Conservation (phyloP, 1,139 yeast genomes). For the Citeromyces hawaiiensis region DNA sequence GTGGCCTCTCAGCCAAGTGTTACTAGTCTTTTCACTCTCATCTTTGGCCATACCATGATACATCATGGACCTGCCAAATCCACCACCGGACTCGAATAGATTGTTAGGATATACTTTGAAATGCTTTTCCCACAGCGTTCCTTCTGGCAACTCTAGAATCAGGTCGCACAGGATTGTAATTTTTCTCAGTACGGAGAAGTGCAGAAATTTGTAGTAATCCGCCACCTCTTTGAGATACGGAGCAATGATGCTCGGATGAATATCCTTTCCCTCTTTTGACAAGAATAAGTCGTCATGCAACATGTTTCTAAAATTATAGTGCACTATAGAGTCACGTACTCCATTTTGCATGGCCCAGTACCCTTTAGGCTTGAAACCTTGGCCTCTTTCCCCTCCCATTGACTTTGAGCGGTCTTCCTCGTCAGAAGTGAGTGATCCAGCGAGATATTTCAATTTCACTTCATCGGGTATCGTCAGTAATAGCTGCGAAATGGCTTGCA, state of each 20-base stretch:
- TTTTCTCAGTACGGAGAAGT: constrained; percentile 20
- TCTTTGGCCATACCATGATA: constrained; percentile 17
- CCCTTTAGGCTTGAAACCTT: constrained; percentile 32
- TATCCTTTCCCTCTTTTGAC: constrained; percentile 9
- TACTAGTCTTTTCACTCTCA: constrained; percentile 17
- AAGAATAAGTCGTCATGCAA: constrained; percentile 17
- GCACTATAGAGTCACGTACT: constrained; percentile 26
- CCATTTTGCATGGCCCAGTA: constrained; percentile 30
- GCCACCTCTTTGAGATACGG: constrained; percentile 23
- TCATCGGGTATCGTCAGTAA: constrained; percentile 25
- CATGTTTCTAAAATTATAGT: constrained; percentile 25
- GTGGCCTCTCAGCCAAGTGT: constrained; percentile 36
- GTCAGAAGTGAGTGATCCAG: constrained; percentile 24
- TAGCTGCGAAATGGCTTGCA: constrained; percentile 23
- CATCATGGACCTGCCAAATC: constrained; percentile 28
- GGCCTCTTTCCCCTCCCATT: constrained; percentile 31
- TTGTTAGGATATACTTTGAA: constrained; percentile 18
- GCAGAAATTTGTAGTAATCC: constrained; percentile 22
- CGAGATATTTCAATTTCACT: constrained; percentile 23
- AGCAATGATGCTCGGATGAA: constrained; percentile 24
- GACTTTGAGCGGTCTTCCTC: constrained; percentile 17
- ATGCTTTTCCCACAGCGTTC: constrained; percentile 20
- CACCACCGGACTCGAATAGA: constrained; percentile 20
- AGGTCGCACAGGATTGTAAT: constrained; percentile 25
- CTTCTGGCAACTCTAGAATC: constrained; percentile 28